Conservation (phyloP, 306 rosid genomes). For the Gynostemma pentaphyllum region DNA sequence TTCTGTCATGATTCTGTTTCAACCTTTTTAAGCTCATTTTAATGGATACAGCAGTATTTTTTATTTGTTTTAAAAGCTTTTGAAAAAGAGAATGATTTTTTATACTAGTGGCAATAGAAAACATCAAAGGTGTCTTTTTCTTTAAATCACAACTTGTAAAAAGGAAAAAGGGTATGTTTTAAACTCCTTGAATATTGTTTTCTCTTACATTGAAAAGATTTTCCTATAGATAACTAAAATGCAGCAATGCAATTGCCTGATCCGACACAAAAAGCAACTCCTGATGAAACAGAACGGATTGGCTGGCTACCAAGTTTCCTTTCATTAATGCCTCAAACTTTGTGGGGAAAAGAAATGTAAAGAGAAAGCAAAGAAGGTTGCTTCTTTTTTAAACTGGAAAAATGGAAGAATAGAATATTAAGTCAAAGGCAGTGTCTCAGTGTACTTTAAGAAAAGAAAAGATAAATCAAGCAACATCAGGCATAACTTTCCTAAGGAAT, state of each 20-base stretch:
- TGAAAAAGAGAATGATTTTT: not conserved
- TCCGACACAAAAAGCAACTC: no score
- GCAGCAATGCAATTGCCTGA: no score
- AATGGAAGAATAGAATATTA: slow-evolving; percentile 14
- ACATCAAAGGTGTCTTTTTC: not conserved
- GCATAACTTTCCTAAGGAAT: slow-evolving; percentile 71
- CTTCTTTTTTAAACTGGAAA: no score
- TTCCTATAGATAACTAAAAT: no score
- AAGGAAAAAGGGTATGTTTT: not conserved
- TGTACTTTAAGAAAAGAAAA: slow-evolving; percentile 13
- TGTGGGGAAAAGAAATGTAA: slow-evolving; percentile 13
- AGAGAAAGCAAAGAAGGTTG: not conserved
- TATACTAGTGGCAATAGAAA: not conserved
- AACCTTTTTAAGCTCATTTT: not conserved
- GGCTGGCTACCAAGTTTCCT: not conserved
- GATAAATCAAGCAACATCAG: slow-evolving; percentile 55
- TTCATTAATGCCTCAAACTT: slow-evolving; percentile 4
- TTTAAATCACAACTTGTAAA: not conserved
- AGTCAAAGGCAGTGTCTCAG: slow-evolving; percentile 16
- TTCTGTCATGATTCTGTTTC: not conserved
- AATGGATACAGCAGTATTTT: not conserved
- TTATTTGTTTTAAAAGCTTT: not conserved
- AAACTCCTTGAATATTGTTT: no score
- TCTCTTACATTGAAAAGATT: no score
- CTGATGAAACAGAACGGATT: no score